Percentiles rank a stretch among this genome's conserved stretches.
phyloP scores from a whole-genome alignment of 192 early-diverging fungal genomes.

The Powellomyces hirtus region DNA sequence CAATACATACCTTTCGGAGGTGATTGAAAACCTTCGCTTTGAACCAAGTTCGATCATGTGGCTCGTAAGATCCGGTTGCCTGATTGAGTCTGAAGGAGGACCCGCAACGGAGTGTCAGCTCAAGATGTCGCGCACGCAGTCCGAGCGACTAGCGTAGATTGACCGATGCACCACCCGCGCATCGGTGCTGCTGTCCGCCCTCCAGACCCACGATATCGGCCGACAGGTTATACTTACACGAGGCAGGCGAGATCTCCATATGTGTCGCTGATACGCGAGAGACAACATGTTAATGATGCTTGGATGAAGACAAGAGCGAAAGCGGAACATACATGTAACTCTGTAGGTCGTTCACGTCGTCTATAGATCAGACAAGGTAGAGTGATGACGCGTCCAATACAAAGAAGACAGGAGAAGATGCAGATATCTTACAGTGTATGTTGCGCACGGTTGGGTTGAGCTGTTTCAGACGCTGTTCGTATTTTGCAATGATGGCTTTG shows the following conservation, averaged over 20 bases:
- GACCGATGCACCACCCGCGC: too few species aligned
- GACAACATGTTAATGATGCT: neutral
- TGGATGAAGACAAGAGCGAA: neutral
- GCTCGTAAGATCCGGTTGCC: neutral
- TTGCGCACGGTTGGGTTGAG: slow-evolving; percentile 21
- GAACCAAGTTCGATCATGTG: neutral
- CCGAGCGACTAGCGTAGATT: too few species aligned
- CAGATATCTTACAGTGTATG: slow-evolving; percentile 28
- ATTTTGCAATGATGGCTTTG: slow-evolving; percentile 18
- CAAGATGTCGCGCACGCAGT: neutral
- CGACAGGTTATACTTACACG: too few species aligned
- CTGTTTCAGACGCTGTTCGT: slow-evolving; percentile 17
- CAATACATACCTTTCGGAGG: too few species aligned
- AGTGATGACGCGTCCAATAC: neutral
- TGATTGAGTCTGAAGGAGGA: neutral
- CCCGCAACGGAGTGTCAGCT: neutral
- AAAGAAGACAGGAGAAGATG: neutral
- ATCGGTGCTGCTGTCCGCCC: too few species aligned
- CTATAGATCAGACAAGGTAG: neutral
- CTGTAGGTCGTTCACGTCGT: slow-evolving; percentile 22
- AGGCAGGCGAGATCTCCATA: slow-evolving; percentile 17
- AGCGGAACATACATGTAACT: slow-evolving; percentile 18
- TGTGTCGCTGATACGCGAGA: slow-evolving; percentile 5
- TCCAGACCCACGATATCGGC: too few species aligned
- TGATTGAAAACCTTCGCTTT: neutral